Evolutionary conservation across 495 filamentous ascomycete genomes (phyloP).

Genomic region (Cairneyella variabilis): DNA sequence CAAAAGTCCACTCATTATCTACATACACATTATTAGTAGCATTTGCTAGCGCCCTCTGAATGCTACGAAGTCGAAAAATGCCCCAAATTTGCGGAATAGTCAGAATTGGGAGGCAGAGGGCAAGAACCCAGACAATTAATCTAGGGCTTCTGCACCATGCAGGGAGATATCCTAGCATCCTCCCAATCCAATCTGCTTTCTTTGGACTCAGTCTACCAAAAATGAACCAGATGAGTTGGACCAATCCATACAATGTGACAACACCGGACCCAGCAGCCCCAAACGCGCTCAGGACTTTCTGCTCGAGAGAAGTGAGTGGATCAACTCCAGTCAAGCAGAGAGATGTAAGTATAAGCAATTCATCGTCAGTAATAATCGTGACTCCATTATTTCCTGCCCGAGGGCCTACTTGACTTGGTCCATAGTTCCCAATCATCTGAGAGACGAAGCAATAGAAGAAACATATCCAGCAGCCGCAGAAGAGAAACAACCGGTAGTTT

Average conservation of each 20-base stretch:
- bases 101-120: conserved; percentile 18
- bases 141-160: background rate
- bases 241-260: conserved; percentile 3
- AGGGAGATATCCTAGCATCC: background rate
- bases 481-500: conserved; percentile 10
- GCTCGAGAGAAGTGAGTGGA: background rate
- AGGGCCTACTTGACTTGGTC: conserved; percentile 5
- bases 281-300: conserved; percentile 5
- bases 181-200: background rate
- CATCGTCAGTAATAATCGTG: conserved; percentile 6
- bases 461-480: conserved; percentile 8
- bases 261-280: background rate
- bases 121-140: conserved; percentile 1
- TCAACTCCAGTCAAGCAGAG: background rate
- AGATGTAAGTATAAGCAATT: background rate
- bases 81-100: conserved; percentile 29
- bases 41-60: conserved; percentile 26
- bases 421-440: conserved; percentile 10
- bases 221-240: conserved; percentile 11
- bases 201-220: background rate
- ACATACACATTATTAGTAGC: conserved; percentile 18
- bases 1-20: conserved; percentile 34
- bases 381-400: background rate
- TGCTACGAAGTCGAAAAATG: conserved; percentile 25
- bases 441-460: conserved; percentile 16